Conservation (phyloP, 2,329 filamentous ascomycete genomes). For the Talaromyces atroroseus region DNA sequence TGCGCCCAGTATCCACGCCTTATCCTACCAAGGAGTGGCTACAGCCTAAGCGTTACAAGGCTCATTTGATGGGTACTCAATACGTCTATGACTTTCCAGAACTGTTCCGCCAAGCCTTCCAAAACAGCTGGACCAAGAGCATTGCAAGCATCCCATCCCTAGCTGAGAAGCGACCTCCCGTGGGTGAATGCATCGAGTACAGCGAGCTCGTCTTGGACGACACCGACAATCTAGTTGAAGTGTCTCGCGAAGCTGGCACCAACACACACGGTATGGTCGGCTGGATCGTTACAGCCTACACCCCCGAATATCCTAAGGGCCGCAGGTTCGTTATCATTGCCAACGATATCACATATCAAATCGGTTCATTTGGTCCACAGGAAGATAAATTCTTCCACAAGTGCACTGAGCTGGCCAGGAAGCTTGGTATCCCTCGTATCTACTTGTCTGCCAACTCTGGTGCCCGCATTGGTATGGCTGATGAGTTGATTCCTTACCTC, state of each 20-base stretch:
- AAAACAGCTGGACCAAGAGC: conserved; percentile 84
- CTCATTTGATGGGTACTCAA: conserved; percentile 97
- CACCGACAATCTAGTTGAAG: conserved; percentile 82
- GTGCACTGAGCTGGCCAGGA: conserved; percentile 92
- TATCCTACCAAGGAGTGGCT: conserved; percentile 98
- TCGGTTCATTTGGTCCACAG: conserved; percentile 91
- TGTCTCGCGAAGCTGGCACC: conserved; percentile 88
- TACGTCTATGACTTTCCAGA: conserved; percentile 99
- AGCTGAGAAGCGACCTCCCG: conserved; percentile 72
- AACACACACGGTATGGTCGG: conserved; percentile 98
- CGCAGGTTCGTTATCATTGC: conserved; percentile 92
- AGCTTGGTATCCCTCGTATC: conserved; percentile 90
- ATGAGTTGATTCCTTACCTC: conserved; percentile 95
- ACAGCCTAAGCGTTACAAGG: conserved; percentile 98
- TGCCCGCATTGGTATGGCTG: conserved; percentile 92
- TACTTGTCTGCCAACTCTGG: conserved; percentile 98
- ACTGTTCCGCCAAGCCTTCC: conserved; percentile 94
- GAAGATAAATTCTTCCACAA: conserved; percentile 99
- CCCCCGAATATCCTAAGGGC: conserved; percentile 89
- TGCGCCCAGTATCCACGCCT: conserved; percentile 82
- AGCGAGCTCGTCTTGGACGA: conserved; percentile 94
- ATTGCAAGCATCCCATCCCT: conserved; percentile 68
- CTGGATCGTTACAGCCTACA: conserved; percentile 91
- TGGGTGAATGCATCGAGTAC: conserved; percentile 89
- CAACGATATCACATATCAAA: conserved; percentile 99